phyloP scores from a whole-genome alignment of 495 filamentous ascomycete species.

The Cladorrhinum samala region DNA sequence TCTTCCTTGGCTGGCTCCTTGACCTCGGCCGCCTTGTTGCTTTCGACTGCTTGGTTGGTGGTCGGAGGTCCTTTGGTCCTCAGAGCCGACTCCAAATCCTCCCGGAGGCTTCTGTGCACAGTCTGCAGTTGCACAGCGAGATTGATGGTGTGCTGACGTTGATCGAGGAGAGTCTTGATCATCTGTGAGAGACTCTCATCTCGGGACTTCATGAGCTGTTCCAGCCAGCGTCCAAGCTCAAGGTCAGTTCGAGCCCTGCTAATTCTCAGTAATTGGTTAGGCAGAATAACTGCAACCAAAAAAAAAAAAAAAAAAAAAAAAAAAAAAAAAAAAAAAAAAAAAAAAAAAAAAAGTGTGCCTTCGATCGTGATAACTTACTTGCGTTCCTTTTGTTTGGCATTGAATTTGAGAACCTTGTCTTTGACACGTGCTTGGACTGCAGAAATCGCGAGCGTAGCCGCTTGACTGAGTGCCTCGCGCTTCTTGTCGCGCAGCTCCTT shows the following conservation, averaged over 20 bases:
- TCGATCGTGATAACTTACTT: too few relatives aligned
- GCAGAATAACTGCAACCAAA: too few relatives aligned
- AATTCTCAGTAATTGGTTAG: too few relatives aligned
- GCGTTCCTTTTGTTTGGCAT: constrained; percentile 1
- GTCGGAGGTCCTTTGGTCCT: background rate
- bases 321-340: too few relatives aligned
- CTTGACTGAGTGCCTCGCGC: constrained; percentile 14
- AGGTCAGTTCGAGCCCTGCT: too few relatives aligned
- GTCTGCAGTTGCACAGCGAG: constrained; percentile 20
- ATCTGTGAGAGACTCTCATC: constrained; percentile 16
- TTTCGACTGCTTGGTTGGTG: background rate
- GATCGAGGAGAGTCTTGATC: constrained; percentile 15
- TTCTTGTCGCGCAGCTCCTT: constrained; percentile 20
- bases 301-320: too few relatives aligned
- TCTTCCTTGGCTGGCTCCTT: background rate
- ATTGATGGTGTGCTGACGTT: constrained; percentile 19
- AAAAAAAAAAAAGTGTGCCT: background rate
- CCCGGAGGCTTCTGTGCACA: constrained; percentile 20
- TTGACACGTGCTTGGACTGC: constrained; percentile 14
- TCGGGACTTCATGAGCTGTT: constrained; percentile 19
- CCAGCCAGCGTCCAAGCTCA: constrained; percentile 10
- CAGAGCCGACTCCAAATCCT: constrained; percentile 12
- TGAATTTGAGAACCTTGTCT: constrained; percentile 16
- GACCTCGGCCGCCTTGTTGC: background rate
- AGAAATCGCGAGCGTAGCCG: constrained; percentile 9